Percentiles rank a stretch among this genome's conserved stretches.
These are phyloP conservation scores for Allium sativum DNA, from an alignment of 106 monocot species.

Conservation along the genomic window DNA sequence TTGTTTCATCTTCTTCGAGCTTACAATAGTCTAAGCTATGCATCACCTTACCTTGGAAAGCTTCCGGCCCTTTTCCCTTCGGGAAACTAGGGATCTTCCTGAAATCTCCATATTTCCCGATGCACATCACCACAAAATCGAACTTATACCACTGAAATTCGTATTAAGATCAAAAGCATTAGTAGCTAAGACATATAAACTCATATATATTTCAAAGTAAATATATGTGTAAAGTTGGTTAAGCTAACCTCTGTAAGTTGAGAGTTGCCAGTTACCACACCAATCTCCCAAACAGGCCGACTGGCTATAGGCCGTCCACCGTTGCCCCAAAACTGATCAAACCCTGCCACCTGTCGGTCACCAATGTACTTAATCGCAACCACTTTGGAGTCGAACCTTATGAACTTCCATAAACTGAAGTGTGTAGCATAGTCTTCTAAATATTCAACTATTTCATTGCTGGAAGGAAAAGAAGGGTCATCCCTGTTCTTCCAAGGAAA, in stretches of 20 bases:
- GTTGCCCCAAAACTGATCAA: conserved; percentile 33
- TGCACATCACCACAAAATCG: conserved; percentile 86
- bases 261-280: conserved; percentile 32
- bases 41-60: conserved; percentile 68
- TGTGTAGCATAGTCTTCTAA: conserved; percentile 56
- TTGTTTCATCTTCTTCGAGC: conserved; percentile 31
- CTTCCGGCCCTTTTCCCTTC: conserved; percentile 40
- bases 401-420: conserved; percentile 51
- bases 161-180: background rate
- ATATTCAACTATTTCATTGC: conserved; percentile 63
- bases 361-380: conserved; percentile 42
- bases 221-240: background rate
- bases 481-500: conserved; percentile 51
- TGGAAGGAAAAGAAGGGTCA: conserved; percentile 51
- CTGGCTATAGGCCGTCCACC: conserved; percentile 30
- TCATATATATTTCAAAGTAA: conserved; percentile 1
- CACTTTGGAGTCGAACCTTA: conserved; percentile 43
- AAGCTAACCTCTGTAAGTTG: conserved; percentile 24
- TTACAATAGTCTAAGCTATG: conserved; percentile 82
- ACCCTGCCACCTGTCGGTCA: conserved; percentile 28
- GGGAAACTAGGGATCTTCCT: conserved; percentile 60
- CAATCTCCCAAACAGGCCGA: conserved; percentile 64
- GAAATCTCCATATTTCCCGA: conserved; percentile 75
- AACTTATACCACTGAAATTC: conserved; percentile 55
- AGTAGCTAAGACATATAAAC: background rate